Conservation (phyloP, 805 yeast genomes). For the Ogataea pini region DNA sequence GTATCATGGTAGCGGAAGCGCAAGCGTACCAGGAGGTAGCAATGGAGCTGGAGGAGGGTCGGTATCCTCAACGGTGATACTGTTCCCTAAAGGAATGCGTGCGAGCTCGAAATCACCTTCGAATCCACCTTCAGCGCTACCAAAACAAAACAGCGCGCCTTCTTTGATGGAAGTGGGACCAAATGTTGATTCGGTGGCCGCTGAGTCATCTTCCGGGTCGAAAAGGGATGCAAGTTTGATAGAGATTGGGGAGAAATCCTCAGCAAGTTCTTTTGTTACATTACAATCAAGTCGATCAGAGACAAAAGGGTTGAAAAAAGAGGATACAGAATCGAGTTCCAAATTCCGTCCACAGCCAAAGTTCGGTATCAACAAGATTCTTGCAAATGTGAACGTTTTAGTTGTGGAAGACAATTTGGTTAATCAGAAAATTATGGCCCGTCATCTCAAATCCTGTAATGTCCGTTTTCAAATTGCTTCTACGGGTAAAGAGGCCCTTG, state of each 20-base stretch:
- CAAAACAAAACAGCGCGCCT: constrained; percentile 2
- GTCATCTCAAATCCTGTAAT: constrained; percentile 80
- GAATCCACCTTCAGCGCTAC: neutral
- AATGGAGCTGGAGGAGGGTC: neutral
- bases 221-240: neutral
- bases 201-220: neutral
- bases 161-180: neutral
- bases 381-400: constrained; percentile 86
- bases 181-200: neutral
- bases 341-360: constrained; percentile 26
- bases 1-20: neutral
- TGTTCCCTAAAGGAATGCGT: constrained; percentile 45
- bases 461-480: constrained; percentile 85
- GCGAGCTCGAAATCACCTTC: constrained; percentile 24
- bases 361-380: constrained; percentile 57
- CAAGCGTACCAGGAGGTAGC: too few species aligned
- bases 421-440: constrained; percentile 87
- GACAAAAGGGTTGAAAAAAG: constrained; percentile 11
- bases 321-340: constrained; percentile 18
- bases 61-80: constrained; percentile 45
- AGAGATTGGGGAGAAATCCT: constrained; percentile 8
- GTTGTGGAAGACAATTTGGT: constrained; percentile 97
- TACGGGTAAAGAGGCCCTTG: constrained; percentile 93
- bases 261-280: constrained; percentile 7
- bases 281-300: constrained; percentile 6